Evolutionary conservation across 371 early-diverging fungal genomes (phyloP).

Genomic region (Apophysomyces trapeziformis): DNA sequence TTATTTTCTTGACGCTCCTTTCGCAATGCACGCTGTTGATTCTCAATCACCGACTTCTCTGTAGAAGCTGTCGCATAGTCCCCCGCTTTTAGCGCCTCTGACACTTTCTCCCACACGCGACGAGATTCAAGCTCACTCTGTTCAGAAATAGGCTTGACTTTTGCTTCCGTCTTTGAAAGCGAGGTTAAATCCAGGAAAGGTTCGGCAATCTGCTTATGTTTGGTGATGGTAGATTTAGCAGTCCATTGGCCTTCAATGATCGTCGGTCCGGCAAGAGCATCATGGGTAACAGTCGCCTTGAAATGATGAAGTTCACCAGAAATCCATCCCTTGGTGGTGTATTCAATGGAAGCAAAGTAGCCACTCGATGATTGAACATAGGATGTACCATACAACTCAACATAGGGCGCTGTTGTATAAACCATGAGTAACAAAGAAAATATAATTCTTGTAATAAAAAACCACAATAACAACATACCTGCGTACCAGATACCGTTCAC

Average conservation of each 20-base stretch:
- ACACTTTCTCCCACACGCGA: conserved; percentile 73
- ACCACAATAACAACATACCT: conserved; percentile 40
- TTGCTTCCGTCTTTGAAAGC: conserved; percentile 45
- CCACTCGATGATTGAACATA: conserved; percentile 72
- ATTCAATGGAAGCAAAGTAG: conserved; percentile 69
- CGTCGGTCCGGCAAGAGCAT: conserved; percentile 37
- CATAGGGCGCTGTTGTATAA: conserved; percentile 58
- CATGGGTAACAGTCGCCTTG: conserved; percentile 64
- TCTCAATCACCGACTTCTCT: conserved; percentile 76
- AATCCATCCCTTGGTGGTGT: conserved; percentile 78
- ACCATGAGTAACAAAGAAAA: no score
- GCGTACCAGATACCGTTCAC: conserved; percentile 84
- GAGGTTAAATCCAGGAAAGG: conserved; percentile 66
- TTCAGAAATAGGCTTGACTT: conserved; percentile 56
- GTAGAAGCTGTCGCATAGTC: conserved; percentile 72
- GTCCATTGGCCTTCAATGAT: conserved; percentile 73
- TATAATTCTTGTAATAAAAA: background rate
- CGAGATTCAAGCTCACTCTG: conserved; percentile 75
- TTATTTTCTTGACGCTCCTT: conserved; percentile 65
- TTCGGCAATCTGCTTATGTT: conserved; percentile 45
- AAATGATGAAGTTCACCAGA: conserved; percentile 82
- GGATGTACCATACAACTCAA: conserved; percentile 77
- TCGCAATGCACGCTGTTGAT: conserved; percentile 71
- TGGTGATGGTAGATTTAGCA: conserved; percentile 59
- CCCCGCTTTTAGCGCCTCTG: conserved; percentile 66